Evolutionary conservation across 805 yeast species (phyloP).

Genomic region (Novakomyces olei): DNA sequence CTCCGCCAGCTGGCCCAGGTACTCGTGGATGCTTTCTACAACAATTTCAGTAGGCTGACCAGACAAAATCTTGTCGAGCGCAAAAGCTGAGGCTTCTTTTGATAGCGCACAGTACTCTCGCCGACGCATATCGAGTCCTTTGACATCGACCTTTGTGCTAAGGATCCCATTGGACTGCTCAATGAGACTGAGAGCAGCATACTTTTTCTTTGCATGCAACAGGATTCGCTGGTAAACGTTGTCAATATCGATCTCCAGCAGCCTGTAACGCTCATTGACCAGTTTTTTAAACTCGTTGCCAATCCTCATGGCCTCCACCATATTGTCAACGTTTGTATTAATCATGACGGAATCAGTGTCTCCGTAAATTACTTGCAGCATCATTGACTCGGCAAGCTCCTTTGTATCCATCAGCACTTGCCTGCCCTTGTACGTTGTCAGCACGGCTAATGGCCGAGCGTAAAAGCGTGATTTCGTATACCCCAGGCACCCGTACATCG

Average conservation of each 20-base stretch:
- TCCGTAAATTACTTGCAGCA: conserved; percentile 78
- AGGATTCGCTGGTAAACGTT: conserved; percentile 69
- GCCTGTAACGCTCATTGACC: conserved; percentile 71
- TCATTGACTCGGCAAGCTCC: conserved; percentile 69
- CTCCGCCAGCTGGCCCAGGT: conserved; percentile 36
- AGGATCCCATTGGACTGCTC: conserved; percentile 32
- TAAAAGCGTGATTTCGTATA: conserved; percentile 77
- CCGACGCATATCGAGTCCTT: conserved; percentile 91
- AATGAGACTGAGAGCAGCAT: conserved; percentile 68
- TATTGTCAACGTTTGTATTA: conserved; percentile 56
- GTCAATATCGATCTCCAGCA: conserved; percentile 86
- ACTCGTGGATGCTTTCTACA: conserved; percentile 43
- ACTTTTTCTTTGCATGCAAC: conserved; percentile 87
- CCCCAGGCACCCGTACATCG: conserved; percentile 99
- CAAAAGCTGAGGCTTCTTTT: conserved; percentile 62
- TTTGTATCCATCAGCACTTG: conserved; percentile 85
- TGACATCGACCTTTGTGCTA: conserved; percentile 50
- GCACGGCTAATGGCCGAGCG: conserved; percentile 87
- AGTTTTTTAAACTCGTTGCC: conserved; percentile 67
- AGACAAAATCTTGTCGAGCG: conserved; percentile 46
- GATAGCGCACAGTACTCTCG: conserved; percentile 90
- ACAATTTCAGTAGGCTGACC: conserved; percentile 55
- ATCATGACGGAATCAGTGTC: conserved; percentile 99
- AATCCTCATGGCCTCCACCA: conserved; percentile 50
- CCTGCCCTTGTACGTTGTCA: conserved; percentile 86